Evolutionary conservation across 352 stramenopile species (phyloP).

Genomic region (Phytophthora ramorum): DNA sequence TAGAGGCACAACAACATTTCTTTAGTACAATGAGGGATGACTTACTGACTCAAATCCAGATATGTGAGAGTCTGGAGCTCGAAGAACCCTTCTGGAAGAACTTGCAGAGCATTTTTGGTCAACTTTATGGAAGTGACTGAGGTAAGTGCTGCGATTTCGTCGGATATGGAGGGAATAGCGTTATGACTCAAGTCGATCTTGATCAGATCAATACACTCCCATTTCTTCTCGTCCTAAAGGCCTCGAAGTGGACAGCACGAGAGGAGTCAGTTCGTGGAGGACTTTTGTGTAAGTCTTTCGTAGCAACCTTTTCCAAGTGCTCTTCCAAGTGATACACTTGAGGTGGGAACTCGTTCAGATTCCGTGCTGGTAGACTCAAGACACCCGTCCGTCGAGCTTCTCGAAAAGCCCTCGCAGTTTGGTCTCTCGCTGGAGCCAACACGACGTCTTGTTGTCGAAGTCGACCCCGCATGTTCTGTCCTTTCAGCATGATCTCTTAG

Average conservation of each 20-base stretch:
- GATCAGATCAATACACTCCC: conserved; percentile 83
- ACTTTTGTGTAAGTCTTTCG: not conserved
- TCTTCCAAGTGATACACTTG: conserved; percentile 82
- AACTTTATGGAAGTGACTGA: conserved; percentile 73
- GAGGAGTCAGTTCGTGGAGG: not conserved
- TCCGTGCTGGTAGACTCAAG: conserved; percentile 65
- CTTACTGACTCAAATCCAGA: conserved; percentile 82
- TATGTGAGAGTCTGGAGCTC: conserved; percentile 62
- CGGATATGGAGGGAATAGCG: conserved; percentile 56
- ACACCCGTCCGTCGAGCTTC: conserved; percentile 70
- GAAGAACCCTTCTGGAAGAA: conserved; percentile 72
- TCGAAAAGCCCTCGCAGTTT: conserved; percentile 58
- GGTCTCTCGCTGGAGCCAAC: conserved; percentile 61
- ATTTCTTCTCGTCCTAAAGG: conserved; percentile 81
- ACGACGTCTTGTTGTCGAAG: conserved; percentile 59
- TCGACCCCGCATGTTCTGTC: conserved; percentile 28
- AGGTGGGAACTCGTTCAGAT: conserved; percentile 62
- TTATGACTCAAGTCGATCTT: conserved; percentile 89
- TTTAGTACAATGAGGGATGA: not conserved
- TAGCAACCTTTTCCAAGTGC: conserved; percentile 69
- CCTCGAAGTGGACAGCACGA: not conserved
- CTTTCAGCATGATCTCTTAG: conserved; percentile 7
- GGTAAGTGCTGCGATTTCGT: conserved; percentile 59
- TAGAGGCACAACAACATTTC: not conserved
- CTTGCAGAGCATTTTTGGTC: conserved; percentile 67